Conservation (phyloP, 2,329 filamentous ascomycete species). For the Microsporum audouinii region DNA sequence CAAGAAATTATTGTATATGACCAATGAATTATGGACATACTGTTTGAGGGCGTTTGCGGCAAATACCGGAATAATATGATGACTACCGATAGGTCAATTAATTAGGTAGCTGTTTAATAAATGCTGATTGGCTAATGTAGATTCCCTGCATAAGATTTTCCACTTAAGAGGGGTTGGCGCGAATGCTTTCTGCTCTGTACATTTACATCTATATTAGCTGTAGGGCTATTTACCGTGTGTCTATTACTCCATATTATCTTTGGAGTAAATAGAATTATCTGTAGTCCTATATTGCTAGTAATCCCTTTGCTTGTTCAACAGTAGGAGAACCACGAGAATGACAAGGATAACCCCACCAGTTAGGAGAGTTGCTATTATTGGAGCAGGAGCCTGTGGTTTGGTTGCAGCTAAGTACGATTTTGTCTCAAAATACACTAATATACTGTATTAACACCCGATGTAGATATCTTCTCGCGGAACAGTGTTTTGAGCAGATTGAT, state of each 20-base stretch:
- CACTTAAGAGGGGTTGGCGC: background rate
- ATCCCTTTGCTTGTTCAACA: background rate
- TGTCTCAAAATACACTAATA: background rate
- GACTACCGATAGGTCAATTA: background rate
- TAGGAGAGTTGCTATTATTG: conserved; percentile 58
- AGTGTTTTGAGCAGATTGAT: conserved; percentile 55
- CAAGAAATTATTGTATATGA: too few relatives aligned
- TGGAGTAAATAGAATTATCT: background rate
- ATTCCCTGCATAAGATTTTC: background rate
- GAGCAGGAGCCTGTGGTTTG: conserved; percentile 70
- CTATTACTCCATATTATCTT: background rate
- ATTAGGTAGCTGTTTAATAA: background rate
- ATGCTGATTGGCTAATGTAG: background rate
- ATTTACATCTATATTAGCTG: too few relatives aligned
- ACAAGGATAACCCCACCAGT: conserved; percentile 12
- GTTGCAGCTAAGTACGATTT: conserved; percentile 54
- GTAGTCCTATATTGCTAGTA: background rate
- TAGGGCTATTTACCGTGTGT: background rate
- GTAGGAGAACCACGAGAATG: conserved; percentile 3
- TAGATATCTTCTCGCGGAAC: conserved; percentile 62
- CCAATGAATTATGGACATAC: too few relatives aligned
- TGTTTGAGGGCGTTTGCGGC: too few relatives aligned
- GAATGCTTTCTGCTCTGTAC: background rate
- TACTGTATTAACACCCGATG: background rate
- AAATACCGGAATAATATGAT: background rate